Percentiles rank a stretch among this genome's conserved stretches.
Conservation (phyloP, 306 rosid genomes). For the Hippophae rhamnoides region DNA sequence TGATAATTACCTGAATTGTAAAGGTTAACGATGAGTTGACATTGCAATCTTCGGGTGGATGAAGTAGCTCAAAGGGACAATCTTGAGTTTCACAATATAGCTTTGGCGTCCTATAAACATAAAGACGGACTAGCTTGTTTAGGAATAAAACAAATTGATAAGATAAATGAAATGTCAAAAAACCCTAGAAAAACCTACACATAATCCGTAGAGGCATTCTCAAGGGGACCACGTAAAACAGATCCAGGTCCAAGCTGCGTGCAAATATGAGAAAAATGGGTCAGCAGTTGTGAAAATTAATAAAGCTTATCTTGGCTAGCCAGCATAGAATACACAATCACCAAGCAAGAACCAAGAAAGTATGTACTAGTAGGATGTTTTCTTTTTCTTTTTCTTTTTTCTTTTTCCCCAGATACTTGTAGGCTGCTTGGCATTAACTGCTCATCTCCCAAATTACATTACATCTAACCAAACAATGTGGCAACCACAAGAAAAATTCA, state of each 20-base stretch:
- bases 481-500: too few species aligned
- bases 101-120: constrained; percentile 66
- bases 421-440: too few species aligned
- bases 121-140: constrained; percentile 15
- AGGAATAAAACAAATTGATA: constrained; percentile 1
- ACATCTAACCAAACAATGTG: too few species aligned
- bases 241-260: constrained; percentile 92
- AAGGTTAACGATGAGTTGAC: constrained; percentile 89
- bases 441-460: too few species aligned
- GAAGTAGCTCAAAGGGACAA: constrained; percentile 74
- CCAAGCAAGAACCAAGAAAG: too few species aligned
- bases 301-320: not conserved
- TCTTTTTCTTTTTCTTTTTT: too few species aligned
- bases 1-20: constrained; percentile 75
- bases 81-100: constrained; percentile 60
- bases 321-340: too few species aligned
- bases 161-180: constrained; percentile 16
- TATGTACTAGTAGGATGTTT: too few species aligned
- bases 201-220: constrained; percentile 64
- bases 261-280: constrained; percentile 20
- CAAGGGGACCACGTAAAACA: constrained; percentile 87
- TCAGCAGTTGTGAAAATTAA: not conserved
- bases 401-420: too few species aligned
- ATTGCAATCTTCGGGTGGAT: constrained; percentile 98
- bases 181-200: constrained; percentile 51